phyloP scores from a whole-genome alignment of 169 alveolate genomes.

The Ichthyophthirius multifiliis region DNA sequence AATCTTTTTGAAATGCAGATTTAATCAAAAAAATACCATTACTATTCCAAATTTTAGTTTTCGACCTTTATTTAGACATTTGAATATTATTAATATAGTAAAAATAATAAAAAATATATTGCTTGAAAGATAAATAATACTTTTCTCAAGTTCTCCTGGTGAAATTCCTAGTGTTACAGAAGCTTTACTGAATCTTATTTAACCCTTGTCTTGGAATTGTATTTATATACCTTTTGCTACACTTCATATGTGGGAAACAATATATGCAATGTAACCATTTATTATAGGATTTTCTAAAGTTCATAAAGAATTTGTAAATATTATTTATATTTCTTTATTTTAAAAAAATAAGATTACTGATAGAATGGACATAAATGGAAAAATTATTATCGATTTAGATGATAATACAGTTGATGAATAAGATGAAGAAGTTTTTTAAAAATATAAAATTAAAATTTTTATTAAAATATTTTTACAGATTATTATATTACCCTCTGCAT shows the following conservation, averaged over 20 bases:
- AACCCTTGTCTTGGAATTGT: background rate
- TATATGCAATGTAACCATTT: background rate
- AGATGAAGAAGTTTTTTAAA: too few relatives aligned
- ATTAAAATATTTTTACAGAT: too few relatives aligned
- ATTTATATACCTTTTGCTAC: background rate
- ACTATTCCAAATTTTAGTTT: constrained; percentile 1
- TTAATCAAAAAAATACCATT: background rate
- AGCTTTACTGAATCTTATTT: background rate
- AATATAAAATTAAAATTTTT: too few relatives aligned
- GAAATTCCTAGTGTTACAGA: background rate
- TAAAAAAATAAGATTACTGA: background rate
- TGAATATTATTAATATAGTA: background rate
- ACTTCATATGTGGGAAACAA: background rate
- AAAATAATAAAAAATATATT: background rate
- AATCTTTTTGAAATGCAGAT: background rate
- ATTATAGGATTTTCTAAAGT: constrained; percentile 6
- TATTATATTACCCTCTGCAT: too few relatives aligned
- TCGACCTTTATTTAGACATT: background rate
- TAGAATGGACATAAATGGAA: background rate
- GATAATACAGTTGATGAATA: background rate
- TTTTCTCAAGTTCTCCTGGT: background rate
- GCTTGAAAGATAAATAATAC: background rate
- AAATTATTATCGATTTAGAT: background rate
- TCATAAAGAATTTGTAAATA: background rate
- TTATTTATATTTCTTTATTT: background rate